phyloP scores from a whole-genome alignment of 768 basidiomycete species.

The Wakefieldia striispora region DNA sequence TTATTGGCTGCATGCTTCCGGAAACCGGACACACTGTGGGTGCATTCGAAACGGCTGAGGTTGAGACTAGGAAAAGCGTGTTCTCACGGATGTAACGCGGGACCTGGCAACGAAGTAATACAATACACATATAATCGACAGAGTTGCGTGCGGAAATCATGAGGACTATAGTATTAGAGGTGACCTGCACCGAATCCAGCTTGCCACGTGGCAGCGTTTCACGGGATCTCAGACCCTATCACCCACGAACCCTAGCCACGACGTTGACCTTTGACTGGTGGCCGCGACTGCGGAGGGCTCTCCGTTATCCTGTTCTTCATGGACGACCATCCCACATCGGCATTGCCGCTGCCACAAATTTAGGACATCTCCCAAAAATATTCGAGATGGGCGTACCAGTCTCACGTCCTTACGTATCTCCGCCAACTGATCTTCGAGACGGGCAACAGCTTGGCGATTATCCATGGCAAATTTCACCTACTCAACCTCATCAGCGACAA shows the following conservation, averaged over 20 bases:
- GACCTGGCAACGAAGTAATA: too few relatives aligned
- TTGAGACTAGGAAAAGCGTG: too few relatives aligned
- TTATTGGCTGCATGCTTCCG: too few relatives aligned
- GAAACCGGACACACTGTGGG: too few relatives aligned
- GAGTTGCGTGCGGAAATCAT: neutral
- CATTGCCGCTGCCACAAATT: constrained; percentile 9
- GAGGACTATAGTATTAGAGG: neutral
- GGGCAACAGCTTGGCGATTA: constrained; percentile 3
- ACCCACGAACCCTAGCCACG: neutral
- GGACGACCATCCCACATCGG: neutral
- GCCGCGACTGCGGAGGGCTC: neutral
- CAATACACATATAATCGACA: too few relatives aligned
- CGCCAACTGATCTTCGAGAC: constrained; percentile 10
- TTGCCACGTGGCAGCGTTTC: too few relatives aligned
- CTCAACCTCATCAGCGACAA: neutral
- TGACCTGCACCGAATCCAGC: constrained; percentile 3
- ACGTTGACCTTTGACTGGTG: neutral
- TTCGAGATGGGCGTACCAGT: neutral
- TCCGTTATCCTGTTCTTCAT: neutral
- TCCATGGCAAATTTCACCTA: constrained; percentile 15
- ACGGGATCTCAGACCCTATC: too few relatives aligned
- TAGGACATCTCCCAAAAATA: neutral
- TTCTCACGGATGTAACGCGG: too few relatives aligned
- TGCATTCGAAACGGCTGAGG: too few relatives aligned
- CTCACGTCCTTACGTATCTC: neutral